Evolutionary conservation across 352 stramenopile species (phyloP), one percentile per base, ranked within the genome.

Genomic region (Phytopythium delawarense): DNA sequence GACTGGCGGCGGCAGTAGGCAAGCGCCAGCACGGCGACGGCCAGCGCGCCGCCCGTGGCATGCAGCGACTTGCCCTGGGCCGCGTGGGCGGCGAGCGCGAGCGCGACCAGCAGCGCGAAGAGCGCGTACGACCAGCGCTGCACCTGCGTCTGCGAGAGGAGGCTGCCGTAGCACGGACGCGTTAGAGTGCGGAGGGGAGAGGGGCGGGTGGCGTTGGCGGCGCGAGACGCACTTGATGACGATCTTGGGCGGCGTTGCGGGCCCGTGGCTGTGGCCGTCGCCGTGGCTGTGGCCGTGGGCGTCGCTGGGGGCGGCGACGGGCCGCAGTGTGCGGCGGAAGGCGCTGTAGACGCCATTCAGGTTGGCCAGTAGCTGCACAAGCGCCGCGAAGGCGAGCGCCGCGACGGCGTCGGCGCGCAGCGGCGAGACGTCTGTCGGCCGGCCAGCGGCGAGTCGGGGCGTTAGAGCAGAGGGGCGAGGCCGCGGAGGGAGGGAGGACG

Each of bases 121-220:
- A 89, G 78, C 28, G 84, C 46, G 57, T 67, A 84, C 25, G 84
- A 91, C 81, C 81, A 94, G 48, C 81, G 68, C 58, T 73, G 75
- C 57, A 91, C 67, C 75, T 91, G 78, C 54, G 84, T 92, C 49
- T 89, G 63, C 15, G 84, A 88, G 7, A 92, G 60, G 35, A 94
- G 64, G 65, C 82, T 94, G 55, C 3, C 34, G 18, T 18, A 50
- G 0, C 45, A 18, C 4, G n/a, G 25, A 23, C 21, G 21, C 11
- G 45, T 51, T 51, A 51, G 45, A 18, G 45, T 18, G 45, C 15
- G 39, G 39, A 45, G 39, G 15, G 12, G 16, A 9, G 12, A 16
- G 35, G 8, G 12, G 9, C 7, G 7, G 34, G 34, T 5, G 34
- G 34, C 7, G 34, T 15, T 40, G 1, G 8, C 35, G 35, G 25